Evolutionary conservation across 345 rosid species (phyloP), one percentile per base, ranked within the genome.

Genomic region (Ceriops tagal): DNA sequence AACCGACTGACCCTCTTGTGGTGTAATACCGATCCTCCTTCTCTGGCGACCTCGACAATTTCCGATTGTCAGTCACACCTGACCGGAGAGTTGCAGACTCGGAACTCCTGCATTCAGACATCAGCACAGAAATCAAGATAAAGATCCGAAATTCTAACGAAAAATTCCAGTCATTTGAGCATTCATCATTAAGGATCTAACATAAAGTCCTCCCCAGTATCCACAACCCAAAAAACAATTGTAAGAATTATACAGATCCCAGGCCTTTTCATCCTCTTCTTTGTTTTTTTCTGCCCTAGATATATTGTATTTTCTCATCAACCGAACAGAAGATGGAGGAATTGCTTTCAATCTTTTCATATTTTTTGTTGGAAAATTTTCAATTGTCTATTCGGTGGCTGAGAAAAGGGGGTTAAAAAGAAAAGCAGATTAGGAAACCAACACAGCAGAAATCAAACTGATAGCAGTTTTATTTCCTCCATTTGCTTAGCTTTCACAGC

Each of bases 21-120:
- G 84, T 71, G 79, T 88, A 86, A 79, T 75, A 82, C 39, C 89
- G 67, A 55, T 88, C 93, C 53, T 88, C 93, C 76, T 84, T 84
- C 83, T 83, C 89, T 5, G 84, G 82, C 0, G 89, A 85, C 0
- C 80, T 61, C 16, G 82, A 66, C 15, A 79, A 80, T 71, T 84
- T 83, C 66, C 78, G 26, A 58, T 71, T 84, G 66, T 82, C 84
- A 1, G 69, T 52, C 62, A 61, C 31, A 62, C 71, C 62, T 0
- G 85, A 78, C 65, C 80, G 71, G 22, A 77, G 75, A n/a, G 62
- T 71, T 2, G 80, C 71, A 10, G 79, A 85, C 69, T 87, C 92
- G 0, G 88, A 83, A 77, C 79, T 85, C 80, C 92, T 87, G 86
- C 7, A 65, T 64, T 65, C 64, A 67, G 65, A 67, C 62, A 78